A percentile compares a stretch with the other conserved stretches of the same genome.
Conservation (phyloP, 257 asterid genomes). For the Solanum chmielewskii region DNA sequence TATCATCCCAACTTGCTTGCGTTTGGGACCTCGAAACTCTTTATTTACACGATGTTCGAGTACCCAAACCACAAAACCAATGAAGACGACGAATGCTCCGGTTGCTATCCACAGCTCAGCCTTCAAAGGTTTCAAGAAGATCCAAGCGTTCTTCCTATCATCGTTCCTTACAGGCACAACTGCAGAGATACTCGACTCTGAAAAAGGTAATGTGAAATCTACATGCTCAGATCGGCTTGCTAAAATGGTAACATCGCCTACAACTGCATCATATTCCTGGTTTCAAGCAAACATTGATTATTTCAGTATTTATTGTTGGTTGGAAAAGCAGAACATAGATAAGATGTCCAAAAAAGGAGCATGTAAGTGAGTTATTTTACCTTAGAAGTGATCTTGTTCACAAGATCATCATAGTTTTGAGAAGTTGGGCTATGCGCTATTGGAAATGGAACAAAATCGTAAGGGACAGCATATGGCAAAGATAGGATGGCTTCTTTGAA, state of each 20-base stretch:
- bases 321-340: not conserved
- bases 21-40: constrained; percentile 28
- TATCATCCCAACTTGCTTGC: constrained; percentile 27
- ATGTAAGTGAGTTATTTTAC: not conserved
- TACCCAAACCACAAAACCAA: constrained; percentile 28
- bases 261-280: constrained; percentile 31
- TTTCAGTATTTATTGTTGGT: not conserved
- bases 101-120: constrained; percentile 24
- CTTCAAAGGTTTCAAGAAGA: constrained; percentile 26
- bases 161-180: constrained; percentile 10
- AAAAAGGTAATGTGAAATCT: constrained; percentile 33
- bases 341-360: not conserved
- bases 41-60: constrained; percentile 30
- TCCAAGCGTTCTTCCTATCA: constrained; percentile 9
- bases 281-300: not conserved
- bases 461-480: constrained; percentile 14
- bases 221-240: constrained; percentile 25
- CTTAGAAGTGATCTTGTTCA: constrained; percentile 7
- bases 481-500: constrained; percentile 18
- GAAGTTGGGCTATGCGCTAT: not conserved
- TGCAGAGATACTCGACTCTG: constrained; percentile 25
- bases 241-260: constrained; percentile 36
- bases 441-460: constrained; percentile 9
- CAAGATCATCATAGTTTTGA: constrained; percentile 17
- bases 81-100: constrained; percentile 12